Conservation (phyloP, 169 alveolate genomes). For the Cryptosporidium felis region DNA sequence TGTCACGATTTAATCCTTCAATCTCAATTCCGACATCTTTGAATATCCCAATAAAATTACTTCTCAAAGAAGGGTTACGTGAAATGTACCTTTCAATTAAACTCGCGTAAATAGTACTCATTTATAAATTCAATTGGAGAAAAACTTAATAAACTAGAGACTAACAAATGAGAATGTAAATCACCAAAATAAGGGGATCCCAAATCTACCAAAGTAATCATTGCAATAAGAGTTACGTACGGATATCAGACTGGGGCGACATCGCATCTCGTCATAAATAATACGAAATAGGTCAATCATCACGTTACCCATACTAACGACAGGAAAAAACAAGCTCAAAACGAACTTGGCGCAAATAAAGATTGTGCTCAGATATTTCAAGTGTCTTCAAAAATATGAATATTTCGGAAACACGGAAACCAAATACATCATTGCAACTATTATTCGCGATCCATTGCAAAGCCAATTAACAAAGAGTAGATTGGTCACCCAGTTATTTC, state of each 20-base stretch:
- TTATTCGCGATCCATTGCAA: too few relatives aligned
- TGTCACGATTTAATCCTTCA: not conserved
- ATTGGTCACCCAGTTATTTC: too few relatives aligned
- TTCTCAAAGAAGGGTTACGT: not conserved
- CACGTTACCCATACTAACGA: not conserved
- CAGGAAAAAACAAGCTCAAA: too few relatives aligned
- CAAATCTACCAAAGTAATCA: not conserved
- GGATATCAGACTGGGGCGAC: slow-evolving; percentile 73
- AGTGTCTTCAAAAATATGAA: slow-evolving; percentile 48
- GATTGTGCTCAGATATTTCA: not conserved
- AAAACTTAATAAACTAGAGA: not conserved
- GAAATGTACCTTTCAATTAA: not conserved
- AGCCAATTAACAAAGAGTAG: too few relatives aligned
- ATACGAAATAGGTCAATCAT: slow-evolving; percentile 37
- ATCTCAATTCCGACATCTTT: not conserved
- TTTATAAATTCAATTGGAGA: not conserved
- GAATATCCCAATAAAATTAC: not conserved
- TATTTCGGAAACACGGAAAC: slow-evolving; percentile 72
- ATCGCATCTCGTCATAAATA: slow-evolving; percentile 5
- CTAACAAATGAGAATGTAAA: not conserved
- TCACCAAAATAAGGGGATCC: too few relatives aligned
- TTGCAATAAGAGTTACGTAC: not conserved
- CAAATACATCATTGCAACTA: slow-evolving; percentile 65
- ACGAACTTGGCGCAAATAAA: too few relatives aligned
- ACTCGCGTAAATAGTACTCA: not conserved